These are phyloP conservation scores for Linderina pennispora DNA, from an alignment of 192 early-diverging fungal species.

Conservation along the genomic window DNA sequence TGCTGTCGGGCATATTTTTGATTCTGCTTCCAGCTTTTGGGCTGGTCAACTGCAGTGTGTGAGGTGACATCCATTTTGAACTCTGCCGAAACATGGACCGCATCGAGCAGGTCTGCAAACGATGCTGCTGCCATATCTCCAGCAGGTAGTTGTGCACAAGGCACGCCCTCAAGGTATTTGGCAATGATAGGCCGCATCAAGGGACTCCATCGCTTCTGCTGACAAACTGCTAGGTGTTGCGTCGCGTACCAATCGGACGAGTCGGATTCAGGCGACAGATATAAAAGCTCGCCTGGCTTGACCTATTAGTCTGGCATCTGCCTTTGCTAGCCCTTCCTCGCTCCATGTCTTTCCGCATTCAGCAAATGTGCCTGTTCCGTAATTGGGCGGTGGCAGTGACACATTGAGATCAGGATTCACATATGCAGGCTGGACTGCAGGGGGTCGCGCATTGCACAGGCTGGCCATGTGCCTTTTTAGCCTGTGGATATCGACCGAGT, in stretches of 20 bases:
- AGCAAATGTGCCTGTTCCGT: conserved; percentile 1
- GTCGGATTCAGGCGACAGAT: conserved; percentile 2
- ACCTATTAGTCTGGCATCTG: conserved; percentile 23
- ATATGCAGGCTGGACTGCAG: conserved; percentile 16
- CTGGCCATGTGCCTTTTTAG: conserved; percentile 55
- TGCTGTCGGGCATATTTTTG: conserved; percentile 58
- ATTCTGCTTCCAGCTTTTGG: conserved; percentile 3
- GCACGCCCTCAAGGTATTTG: conserved; percentile 8
- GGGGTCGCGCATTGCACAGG: conserved; percentile 61
- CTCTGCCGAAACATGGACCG: conserved; percentile 9
- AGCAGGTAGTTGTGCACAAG: neutral
- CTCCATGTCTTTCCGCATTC: conserved; percentile 10
- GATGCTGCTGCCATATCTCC: neutral
- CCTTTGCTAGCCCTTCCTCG: conserved; percentile 15
- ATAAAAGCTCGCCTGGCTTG: conserved; percentile 16
- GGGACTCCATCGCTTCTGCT: too few species aligned
- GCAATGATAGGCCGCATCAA: conserved; percentile 5
- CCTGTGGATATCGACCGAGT: conserved; percentile 51
- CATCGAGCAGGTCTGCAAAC: conserved; percentile 9
- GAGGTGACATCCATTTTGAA: conserved; percentile 7
- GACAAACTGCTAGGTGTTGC: too few species aligned
- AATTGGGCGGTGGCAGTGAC: conserved; percentile 5
- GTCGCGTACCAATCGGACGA: too few species aligned
- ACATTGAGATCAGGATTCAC: conserved; percentile 42
- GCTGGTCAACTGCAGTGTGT: conserved; percentile 5